These are phyloP conservation scores for Glarea lozoyensis DNA, from an alignment of 495 filamentous ascomycete genomes.

Conservation along the genomic window DNA sequence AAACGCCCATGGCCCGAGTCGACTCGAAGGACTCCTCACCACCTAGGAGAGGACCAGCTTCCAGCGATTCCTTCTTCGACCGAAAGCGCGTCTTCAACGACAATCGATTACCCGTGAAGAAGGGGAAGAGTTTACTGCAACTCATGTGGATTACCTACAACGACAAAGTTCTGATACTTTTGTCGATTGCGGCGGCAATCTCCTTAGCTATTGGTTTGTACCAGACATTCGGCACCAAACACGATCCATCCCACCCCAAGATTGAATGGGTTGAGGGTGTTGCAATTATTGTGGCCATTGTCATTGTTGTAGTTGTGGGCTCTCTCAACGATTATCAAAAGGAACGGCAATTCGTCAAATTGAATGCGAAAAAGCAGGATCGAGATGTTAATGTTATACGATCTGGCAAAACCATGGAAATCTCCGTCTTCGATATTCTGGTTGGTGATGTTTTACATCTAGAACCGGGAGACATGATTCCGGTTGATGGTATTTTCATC, in stretches of 20 bases:
- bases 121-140: constrained; percentile 61
- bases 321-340: constrained; percentile 66
- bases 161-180: constrained; percentile 74
- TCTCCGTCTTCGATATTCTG: constrained; percentile 72
- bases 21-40: constrained; percentile 13
- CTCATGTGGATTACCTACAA: constrained; percentile 83
- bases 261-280: constrained; percentile 75
- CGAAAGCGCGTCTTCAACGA: constrained; percentile 62
- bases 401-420: constrained; percentile 65
- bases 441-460: constrained; percentile 79
- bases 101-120: constrained; percentile 66
- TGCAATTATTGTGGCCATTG: constrained; percentile 61
- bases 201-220: constrained; percentile 75
- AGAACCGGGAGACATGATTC: constrained; percentile 83
- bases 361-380: constrained; percentile 76
- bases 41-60: constrained; percentile 1
- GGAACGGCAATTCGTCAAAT: constrained; percentile 66
- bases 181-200: constrained; percentile 70
- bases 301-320: constrained; percentile 59
- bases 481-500: constrained; percentile 73
- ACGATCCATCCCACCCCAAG: constrained; percentile 37
- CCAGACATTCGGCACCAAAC: constrained; percentile 38
- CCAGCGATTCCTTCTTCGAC: constrained; percentile 17
- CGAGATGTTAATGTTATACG: constrained; percentile 68
- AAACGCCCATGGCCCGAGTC: constrained; percentile 8